Percentiles rank a stretch among this genome's conserved stretches.
Evolutionary conservation across 306 rosid species (phyloP).

Genomic region (Sesbania bispinosa): DNA sequence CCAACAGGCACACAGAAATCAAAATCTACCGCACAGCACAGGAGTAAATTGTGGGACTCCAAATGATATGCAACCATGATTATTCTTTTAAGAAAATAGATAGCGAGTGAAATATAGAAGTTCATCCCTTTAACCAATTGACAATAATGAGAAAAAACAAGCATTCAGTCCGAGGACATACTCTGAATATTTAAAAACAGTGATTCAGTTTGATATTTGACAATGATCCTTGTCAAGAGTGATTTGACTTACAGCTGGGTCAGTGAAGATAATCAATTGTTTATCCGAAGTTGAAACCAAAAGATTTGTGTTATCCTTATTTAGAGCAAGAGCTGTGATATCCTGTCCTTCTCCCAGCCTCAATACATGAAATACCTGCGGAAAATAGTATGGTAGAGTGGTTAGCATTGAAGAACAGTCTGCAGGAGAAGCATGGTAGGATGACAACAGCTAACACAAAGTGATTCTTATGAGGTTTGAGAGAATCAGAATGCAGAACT

Average conservation of each 20-base stretch:
- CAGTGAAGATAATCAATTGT: conserved; percentile 81
- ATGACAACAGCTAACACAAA: neutral
- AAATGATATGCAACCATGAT: neutral
- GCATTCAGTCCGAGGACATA: neutral
- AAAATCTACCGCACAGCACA: neutral
- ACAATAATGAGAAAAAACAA: neutral
- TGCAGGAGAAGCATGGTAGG: neutral
- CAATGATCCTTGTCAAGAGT: neutral
- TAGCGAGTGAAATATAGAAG: neutral
- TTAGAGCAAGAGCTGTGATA: conserved; percentile 85
- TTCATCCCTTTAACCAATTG: neutral
- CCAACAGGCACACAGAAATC: conserved; percentile 14
- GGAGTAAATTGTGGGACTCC: neutral
- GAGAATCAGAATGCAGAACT: neutral
- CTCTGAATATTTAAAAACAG: neutral
- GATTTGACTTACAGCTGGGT: conserved; percentile 76
- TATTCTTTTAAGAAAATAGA: neutral
- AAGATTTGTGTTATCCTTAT: conserved; percentile 80
- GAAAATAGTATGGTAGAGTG: neutral
- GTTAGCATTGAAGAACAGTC: conserved; percentile 10
- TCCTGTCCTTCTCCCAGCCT: conserved; percentile 72
- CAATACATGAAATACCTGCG: conserved; percentile 77
- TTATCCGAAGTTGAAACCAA: conserved; percentile 88
- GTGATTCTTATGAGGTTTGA: neutral
- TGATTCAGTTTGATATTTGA: neutral